Base-by-base conservation (phyloP, 495 filamentous ascomycete genomes). In the Penicillium psychrofluorescens region DNA sequence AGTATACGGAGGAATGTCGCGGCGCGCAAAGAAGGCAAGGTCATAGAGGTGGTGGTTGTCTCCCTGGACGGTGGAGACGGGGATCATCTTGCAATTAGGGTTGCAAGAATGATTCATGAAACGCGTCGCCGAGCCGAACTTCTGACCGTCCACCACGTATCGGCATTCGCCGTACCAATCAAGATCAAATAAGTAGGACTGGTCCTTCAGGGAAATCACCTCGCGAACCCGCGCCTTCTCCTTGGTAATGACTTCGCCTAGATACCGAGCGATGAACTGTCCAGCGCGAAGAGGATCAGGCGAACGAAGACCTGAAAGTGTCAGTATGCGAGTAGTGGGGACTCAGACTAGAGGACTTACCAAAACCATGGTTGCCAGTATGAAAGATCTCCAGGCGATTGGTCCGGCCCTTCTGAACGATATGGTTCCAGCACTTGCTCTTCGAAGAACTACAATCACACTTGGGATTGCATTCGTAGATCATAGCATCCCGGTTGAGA, bases 231-330 rank as follows among this genome's bases (percentile, higher is more conserved):
- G 75, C 2, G 90, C 85, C 58, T 84, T 81, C 8, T 76, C 61
- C 16, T 75, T 69, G 0, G 85, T 87, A 49, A 97, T 85, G 22
- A 95, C 77, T 58, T 97, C 91, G 1, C 91, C 91, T 11, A 88
- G 79, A 48, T 97, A 97, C 14, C 77, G 76, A 55, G 94, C 91
- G 41, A 97, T 79, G 53, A 94, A 96, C 53, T 94, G 85, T 6
- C 91, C 91, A 40, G 76, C 71, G 43, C 75, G 68, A 15, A 97
- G 78, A 14, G 77, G 64, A 9, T 84, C 74, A 0, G 72, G 75
- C 34, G 81, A 88, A 8, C 82, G 74, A 1, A 97, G 77, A 22
- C 88, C 81, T 84, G 41, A n/a, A n/a, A n/a, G n/a, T n/a, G n/a
- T n/a, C n/a, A n/a, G n/a, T n/a, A n/a, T n/a, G n/a, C n/a, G n/a